Base-by-base conservation (phyloP, 805 yeast species). In the Candida vaughaniae region DNA sequence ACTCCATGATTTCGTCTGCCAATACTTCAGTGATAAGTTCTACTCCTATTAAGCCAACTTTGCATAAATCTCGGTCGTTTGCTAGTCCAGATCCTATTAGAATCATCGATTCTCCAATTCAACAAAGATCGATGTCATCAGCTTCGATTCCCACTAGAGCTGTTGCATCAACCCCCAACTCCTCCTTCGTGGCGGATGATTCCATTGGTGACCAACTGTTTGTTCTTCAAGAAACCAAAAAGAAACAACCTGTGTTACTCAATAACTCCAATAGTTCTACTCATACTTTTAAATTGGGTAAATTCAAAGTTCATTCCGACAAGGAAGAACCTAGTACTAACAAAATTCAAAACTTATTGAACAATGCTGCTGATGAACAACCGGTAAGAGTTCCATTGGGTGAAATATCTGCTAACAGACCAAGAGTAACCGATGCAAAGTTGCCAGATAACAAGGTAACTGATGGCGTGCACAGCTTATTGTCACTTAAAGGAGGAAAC, bases 391-490 rank as follows among this genome's bases (percentile, higher is more conserved):
- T 47, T 35, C 62, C 65, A 18, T 53, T 63, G 35, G 55, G 56
- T 12, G 52, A 51, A 33, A 25, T 62, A 16, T 45, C 36, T 33
- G 11, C 46, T 3, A 57, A 54, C 41, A 39, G 22, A n/a, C 19
- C 17, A 11, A n/a, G 28, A 26, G n/a, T n/a, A n/a, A 19, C 30
- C 26, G 28, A 27, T 18, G 15, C 25, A 9, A 39, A 42, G 31
- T 37, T 36, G 25, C 22, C 8, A 18, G 30, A 19, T 5, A 17
- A 41, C 26, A 33, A 40, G 22, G 38, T 43, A 23, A 47, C 39
- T 25, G 69, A 64, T 40, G 62, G 69, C 27, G 68, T 66, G 14
- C 62, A 67, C 33, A 66, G 66, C 52, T 58, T 69, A 43, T 54
- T 70, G 30, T 59, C 71, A 18, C 53, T 69, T 37, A 62, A 61